A percentile compares a stretch with the other conserved stretches of the same genome.
Evolutionary conservation across 208 protist species (phyloP).

Genomic region (Acanthamoeba healyi): DNA sequence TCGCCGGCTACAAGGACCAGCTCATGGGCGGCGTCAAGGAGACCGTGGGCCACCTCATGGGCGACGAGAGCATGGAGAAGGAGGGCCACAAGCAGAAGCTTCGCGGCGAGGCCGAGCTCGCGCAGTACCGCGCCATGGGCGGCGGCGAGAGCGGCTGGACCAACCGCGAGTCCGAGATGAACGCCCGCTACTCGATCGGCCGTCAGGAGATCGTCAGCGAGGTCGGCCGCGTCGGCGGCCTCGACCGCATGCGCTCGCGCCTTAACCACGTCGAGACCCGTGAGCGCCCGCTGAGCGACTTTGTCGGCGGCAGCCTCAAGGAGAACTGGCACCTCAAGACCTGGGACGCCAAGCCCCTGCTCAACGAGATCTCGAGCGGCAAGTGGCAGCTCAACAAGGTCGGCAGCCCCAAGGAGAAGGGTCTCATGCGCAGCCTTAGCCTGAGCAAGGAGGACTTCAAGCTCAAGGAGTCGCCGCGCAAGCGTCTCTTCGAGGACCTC

Average conservation of each 20-base stretch:
- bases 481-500: slow-evolving; percentile 47
- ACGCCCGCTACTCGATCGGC: slow-evolving; percentile 51
- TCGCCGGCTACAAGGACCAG: slow-evolving; percentile 49
- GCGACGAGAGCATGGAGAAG: slow-evolving; percentile 16
- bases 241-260: background rate
- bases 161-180: slow-evolving; percentile 40
- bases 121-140: slow-evolving; percentile 24
- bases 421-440: background rate
- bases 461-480: slow-evolving; percentile 13
- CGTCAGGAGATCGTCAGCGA: slow-evolving; percentile 2
- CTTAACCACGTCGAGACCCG: slow-evolving; percentile 18
- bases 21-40: slow-evolving; percentile 20
- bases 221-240: slow-evolving; percentile 14
- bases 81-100: slow-evolving; percentile 61
- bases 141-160: too few relatives aligned
- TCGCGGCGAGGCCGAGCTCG: slow-evolving; percentile 33
- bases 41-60: slow-evolving; percentile 33
- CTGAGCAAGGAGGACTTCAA: slow-evolving; percentile 37
- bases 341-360: slow-evolving; percentile 7
- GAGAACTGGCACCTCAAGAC: slow-evolving; percentile 27
- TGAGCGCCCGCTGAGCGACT: slow-evolving; percentile 26
- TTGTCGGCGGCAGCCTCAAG: background rate
- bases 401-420: slow-evolving; percentile 18
- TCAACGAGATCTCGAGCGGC: background rate
- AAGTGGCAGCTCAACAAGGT: background rate